Evolutionary conservation across 2,329 filamentous ascomycete species (phyloP).

Genomic region (Penicillium sp.): DNA sequence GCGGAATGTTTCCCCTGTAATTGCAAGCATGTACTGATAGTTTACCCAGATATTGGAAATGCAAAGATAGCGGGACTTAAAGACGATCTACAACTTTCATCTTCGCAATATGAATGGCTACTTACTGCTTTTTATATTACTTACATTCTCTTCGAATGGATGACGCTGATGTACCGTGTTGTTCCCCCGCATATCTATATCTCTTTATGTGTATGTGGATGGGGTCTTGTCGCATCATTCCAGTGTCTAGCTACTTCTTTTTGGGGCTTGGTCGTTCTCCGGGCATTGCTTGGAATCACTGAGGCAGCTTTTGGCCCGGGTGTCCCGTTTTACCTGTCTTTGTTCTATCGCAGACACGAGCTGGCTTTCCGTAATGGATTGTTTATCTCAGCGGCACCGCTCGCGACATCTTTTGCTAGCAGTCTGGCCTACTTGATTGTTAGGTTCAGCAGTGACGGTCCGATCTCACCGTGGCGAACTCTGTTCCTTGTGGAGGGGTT

Average conservation of each 20-base stretch:
- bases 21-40: slow-evolving; percentile 12
- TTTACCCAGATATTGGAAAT: slow-evolving; percentile 56
- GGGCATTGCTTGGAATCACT: slow-evolving; percentile 52
- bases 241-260: slow-evolving; percentile 68
- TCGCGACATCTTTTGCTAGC: slow-evolving; percentile 69
- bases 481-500: slow-evolving; percentile 84
- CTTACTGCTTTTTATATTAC: slow-evolving; percentile 64
- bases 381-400: slow-evolving; percentile 72
- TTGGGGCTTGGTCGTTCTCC: slow-evolving; percentile 50
- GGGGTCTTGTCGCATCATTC: slow-evolving; percentile 76
- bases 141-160: slow-evolving; percentile 66
- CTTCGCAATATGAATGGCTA: slow-evolving; percentile 61
- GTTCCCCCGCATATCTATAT: slow-evolving; percentile 64
- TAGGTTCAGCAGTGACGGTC: slow-evolving; percentile 61
- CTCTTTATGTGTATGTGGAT: slow-evolving; percentile 63
- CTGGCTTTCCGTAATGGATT: slow-evolving; percentile 81
- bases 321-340: slow-evolving; percentile 63
- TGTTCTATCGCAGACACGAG: slow-evolving; percentile 67
- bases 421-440: slow-evolving; percentile 75
- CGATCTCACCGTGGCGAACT: slow-evolving; percentile 80
- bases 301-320: slow-evolving; percentile 65
- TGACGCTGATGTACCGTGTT: slow-evolving; percentile 62
- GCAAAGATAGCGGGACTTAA: slow-evolving; percentile 61
- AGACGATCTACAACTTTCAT: slow-evolving; percentile 55
- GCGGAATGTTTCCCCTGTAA: not conserved